Percentiles rank a stretch among this genome's conserved stretches.
Conservation (phyloP, 306 rosid genomes). For the Glycine soja region DNA sequence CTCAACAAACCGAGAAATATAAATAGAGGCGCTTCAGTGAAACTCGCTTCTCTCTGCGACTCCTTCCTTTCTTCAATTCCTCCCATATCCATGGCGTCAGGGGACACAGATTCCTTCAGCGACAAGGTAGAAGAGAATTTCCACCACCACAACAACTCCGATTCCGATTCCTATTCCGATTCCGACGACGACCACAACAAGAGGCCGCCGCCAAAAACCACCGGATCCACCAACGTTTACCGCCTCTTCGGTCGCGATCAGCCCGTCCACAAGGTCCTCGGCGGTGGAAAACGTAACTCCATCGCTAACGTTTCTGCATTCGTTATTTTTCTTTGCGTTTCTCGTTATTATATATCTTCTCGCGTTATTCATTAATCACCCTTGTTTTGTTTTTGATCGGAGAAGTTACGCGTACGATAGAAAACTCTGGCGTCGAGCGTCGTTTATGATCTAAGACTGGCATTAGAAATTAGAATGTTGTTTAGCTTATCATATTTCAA, state of each 20-base stretch:
- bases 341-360: too few relatives aligned
- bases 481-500: too few relatives aligned
- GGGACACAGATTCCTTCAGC: conserved; percentile 50
- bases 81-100: conserved; percentile 32
- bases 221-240: conserved; percentile 49
- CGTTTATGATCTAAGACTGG: too few relatives aligned
- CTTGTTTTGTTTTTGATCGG: too few relatives aligned
- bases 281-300: conserved; percentile 80
- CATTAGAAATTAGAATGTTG: too few relatives aligned
- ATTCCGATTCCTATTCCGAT: conserved; percentile 49
- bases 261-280: conserved; percentile 80
- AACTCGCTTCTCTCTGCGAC: conserved; percentile 28
- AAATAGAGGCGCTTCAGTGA: conserved; percentile 47
- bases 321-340: too few relatives aligned
- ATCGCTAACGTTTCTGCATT: too few relatives aligned
- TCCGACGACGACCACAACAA: conserved; percentile 52
- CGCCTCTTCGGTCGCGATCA: conserved; percentile 86
- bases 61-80: neutral
- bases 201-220: conserved; percentile 1
- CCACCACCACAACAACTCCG: conserved; percentile 40
- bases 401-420: too few relatives aligned
- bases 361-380: too few relatives aligned
- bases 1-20: conserved; percentile 32
- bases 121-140: conserved; percentile 62
- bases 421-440: too few relatives aligned